phyloP scores from a whole-genome alignment of 2,329 filamentous ascomycete genomes.

The Fusarium fracticaudum region DNA sequence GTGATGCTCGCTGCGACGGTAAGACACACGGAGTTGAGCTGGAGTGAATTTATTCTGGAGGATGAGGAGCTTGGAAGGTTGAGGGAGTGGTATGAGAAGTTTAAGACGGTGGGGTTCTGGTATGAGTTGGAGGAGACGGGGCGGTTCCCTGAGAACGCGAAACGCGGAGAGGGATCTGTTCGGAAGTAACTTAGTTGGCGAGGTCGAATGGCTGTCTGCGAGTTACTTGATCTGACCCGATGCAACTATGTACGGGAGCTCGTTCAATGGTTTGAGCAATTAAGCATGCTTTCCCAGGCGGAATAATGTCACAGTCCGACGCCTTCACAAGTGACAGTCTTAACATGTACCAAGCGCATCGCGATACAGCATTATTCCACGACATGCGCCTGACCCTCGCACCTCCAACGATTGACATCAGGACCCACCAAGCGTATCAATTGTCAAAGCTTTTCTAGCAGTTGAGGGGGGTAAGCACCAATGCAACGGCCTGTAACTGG shows the following conservation, averaged over 20 bases:
- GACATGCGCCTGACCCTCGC: background rate
- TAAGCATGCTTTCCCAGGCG: too few relatives aligned
- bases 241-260: background rate
- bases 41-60: background rate
- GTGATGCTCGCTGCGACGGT: background rate
- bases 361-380: background rate
- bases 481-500: background rate
- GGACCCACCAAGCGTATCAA: background rate
- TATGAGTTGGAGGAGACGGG: background rate
- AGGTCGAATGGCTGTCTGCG: accelerated
- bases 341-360: too few relatives aligned
- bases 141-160: background rate
- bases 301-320: background rate
- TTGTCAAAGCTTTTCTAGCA: background rate
- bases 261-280: too few relatives aligned
- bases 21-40: background rate
- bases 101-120: background rate
- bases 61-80: background rate
- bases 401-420: background rate
- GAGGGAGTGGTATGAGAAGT: background rate
- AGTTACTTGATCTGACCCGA: too few relatives aligned
- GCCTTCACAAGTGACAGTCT: background rate
- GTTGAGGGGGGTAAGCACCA: background rate
- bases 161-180: background rate
- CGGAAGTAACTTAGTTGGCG: background rate